Evolutionary conservation across 768 basidiomycete species (phyloP), one percentile per base, ranked within the genome.

Genomic region (Neoboletus brunneissimus): DNA sequence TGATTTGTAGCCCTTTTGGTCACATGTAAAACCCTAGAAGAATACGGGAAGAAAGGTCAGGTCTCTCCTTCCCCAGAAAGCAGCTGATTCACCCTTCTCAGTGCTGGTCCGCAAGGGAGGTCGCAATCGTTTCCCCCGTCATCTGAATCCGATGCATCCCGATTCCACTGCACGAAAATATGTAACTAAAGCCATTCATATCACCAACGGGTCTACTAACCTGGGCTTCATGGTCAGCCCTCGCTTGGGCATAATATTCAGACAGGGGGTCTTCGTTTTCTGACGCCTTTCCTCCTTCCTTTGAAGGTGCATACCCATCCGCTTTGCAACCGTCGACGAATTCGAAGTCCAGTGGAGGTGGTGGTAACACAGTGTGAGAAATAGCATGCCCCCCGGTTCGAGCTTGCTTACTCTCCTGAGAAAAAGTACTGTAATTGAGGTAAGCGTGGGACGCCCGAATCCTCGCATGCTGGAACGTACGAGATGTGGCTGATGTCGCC

Each of bases 11-110:
- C 75, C 74, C 60, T 79, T 81, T 16, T 72, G 72, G 59, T 91
- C 88, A 65, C 87, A 88, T 15, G 82, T 73, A 71, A 82, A 91
- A n/a, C 82, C 83, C 86, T 89, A 23, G 20, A 31, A 22, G 25
- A 35, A 45, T 4, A 15, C 13, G 18, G 34, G 8, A 42, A 25
- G n/a, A 35, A n/a, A 25, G 9, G 20, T 53, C 11, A 38, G 4
- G 2, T 45, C 4, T 8, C 15, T 3, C 18, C 45, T 25, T 12
- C n/a, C 9, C 3, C 11, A 20, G 31, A 35, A 40, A 15, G 6
- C 4, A 37, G 11, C n/a, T 10, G 12, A 63, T 70, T n/a, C 54
- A 75, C 74, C 54, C 71, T 68, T 63, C 66, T 72, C 18, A 67
- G 56, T 18, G 59, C 54, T 47, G 67, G 65, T 29, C 59, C 67